phyloP scores from a whole-genome alignment of 225 moss, liverwort and hornwort species.

The Pleurozium schreberi region DNA sequence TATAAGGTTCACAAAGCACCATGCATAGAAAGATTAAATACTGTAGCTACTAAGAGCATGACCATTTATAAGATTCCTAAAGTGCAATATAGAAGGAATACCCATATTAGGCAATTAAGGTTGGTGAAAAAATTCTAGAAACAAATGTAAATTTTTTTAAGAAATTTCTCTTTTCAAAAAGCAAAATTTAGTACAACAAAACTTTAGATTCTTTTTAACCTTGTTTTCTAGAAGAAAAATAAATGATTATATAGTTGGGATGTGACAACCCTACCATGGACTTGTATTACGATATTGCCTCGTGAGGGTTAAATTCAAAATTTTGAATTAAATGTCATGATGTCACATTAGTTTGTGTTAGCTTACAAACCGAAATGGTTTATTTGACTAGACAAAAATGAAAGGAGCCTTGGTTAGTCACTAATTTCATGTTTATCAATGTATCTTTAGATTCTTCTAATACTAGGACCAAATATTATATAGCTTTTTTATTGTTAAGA shows the following conservation, averaged over 20 bases:
- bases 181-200: fast-evolving
- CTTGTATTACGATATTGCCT: not conserved
- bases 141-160: not conserved
- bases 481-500: not conserved
- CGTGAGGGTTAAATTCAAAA: not conserved
- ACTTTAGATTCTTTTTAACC: not conserved
- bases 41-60: fast-evolving
- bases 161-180: fast-evolving
- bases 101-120: too few relatives aligned
- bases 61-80: too few relatives aligned
- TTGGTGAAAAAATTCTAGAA: not conserved
- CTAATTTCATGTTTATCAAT: not conserved
- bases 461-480: too few relatives aligned
- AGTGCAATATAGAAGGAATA: not conserved
- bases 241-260: not conserved
- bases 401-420: not conserved
- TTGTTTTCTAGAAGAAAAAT: fast-evolving
- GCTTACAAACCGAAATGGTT: not conserved
- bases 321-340: not conserved
- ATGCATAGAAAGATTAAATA: not conserved
- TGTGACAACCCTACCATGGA: fast-evolving
- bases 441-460: not conserved
- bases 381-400: too few relatives aligned
- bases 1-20: fast-evolving
- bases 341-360: not conserved